Percentiles rank a stretch among this genome's conserved stretches.
phyloP scores from a whole-genome alignment of 176 grass and related monocot species.

The Dactylis glomerata region DNA sequence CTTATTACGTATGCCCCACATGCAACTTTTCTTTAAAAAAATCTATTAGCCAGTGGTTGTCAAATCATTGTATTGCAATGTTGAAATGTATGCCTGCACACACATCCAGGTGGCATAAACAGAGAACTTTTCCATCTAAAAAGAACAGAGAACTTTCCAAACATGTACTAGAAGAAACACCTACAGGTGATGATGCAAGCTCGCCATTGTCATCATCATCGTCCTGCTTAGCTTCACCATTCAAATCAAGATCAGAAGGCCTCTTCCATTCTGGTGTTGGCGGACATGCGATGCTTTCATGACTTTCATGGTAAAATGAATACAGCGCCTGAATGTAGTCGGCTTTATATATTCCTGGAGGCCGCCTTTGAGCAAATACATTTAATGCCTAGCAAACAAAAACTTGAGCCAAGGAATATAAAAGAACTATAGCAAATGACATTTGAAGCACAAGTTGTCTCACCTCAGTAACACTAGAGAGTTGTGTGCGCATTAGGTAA shows the following conservation, averaged over 20 bases:
- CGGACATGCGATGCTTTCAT: conserved; percentile 58
- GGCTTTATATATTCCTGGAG: conserved; percentile 74
- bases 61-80: background rate
- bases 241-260: conserved; percentile 68
- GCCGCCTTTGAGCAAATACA: conserved; percentile 58
- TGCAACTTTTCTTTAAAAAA: background rate
- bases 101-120: background rate
- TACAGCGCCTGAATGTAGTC: conserved; percentile 70
- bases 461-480: conserved; percentile 56
- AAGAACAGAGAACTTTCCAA: conserved; percentile 8
- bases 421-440: background rate
- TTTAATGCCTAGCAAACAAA: conserved; percentile 56
- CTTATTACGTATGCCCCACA: background rate
- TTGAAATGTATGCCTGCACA: background rate
- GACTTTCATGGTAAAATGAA: conserved; percentile 68
- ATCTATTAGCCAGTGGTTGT: background rate
- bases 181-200: conserved; percentile 28
- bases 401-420: conserved; percentile 1
- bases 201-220: conserved; percentile 44
- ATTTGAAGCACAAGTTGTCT: conserved; percentile 7
- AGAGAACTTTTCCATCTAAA: background rate
- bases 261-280: conserved; percentile 74
- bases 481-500: conserved; percentile 63
- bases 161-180: conserved; percentile 24
- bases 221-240: conserved; percentile 70